Percentiles rank a stretch among this genome's conserved stretches.
phyloP scores from a whole-genome alignment of 2,329 filamentous ascomycete genomes.

The Alternaria arborescens region DNA sequence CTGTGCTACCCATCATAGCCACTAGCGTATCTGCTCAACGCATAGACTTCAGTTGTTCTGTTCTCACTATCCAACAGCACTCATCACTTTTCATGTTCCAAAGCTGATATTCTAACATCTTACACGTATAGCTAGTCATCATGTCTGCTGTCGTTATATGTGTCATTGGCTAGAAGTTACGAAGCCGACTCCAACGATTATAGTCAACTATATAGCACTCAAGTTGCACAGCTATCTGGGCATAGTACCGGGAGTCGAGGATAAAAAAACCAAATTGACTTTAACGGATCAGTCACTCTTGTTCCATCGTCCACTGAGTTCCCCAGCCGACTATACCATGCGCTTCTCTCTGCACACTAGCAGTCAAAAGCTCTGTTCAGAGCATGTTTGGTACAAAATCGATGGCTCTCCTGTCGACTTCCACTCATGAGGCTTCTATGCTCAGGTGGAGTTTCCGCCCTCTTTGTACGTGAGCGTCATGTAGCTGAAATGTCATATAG shows the following conservation, averaged over 20 bases:
- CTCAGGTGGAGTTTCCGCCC: not conserved
- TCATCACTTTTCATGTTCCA: not conserved
- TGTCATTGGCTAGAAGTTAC: not conserved
- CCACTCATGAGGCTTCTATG: not conserved
- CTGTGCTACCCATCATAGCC: not conserved
- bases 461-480: not conserved
- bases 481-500: not conserved
- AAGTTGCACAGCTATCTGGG: not conserved
- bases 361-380: not conserved
- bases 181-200: not conserved
- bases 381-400: fast-evolving
- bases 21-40: not conserved
- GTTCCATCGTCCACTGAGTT: not conserved
- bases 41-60: not conserved
- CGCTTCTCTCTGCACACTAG: not conserved
- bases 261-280: not conserved
- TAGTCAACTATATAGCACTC: not conserved
- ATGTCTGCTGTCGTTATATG: not conserved
- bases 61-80: not conserved
- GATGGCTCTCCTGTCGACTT: not conserved
- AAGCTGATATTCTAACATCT: too few species aligned
- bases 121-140: not conserved
- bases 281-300: not conserved
- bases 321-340: not conserved
- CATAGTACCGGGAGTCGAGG: not conserved